Base-by-base conservation (phyloP, 257 asterid species). In the Plantago major region DNA sequence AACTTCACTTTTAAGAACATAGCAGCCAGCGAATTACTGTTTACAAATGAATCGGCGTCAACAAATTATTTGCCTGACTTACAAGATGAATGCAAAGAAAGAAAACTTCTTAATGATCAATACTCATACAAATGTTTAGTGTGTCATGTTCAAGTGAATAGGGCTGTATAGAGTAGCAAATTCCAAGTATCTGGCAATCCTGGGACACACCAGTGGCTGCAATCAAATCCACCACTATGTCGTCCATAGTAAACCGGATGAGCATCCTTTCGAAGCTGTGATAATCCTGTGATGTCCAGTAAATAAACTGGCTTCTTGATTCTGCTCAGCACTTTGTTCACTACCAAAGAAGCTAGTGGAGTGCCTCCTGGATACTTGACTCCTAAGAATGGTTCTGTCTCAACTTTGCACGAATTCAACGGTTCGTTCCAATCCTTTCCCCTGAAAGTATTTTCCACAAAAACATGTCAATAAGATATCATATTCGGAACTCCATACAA, bases 171-270 rank as follows among this genome's bases (percentile, higher is more conserved):
- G 59, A 91, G 85, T 12, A 91, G 79, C 58, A 76, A 64, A 64
- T 91, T 91, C 98, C 98, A 91, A 1, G 98, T 86, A 64, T 91
- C 98, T 4, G 98, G 98, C 65, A 91, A 79, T 0, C 98, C 97
- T 11, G 98, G 96, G 7, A 91, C 90, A 69, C 98, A 91, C 98
- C 98, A 91, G 46, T 91, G 98, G 77, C 98, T 91, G 72, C 98
- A 91, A 70, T 91, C 98, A 64, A 91, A 48, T 33, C 40, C 40
- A 56, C 88, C 84, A 33, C 66, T 65, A 46, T 81, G 92, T 46
- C 47, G 76, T 63, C 96, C 79, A 60, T 91, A 86, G 19, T 11
- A 64, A 0, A 76, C 67, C 9, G 98, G 98, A 58, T 91, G 98
- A 0, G 87, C 97, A 55, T 91, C 98, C 66, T 88, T 91, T 7